A percentile compares a stretch with the other conserved stretches of the same genome.
Conservation (phyloP, 2,329 filamentous ascomycete genomes). For the Cladosporium phlei region DNA sequence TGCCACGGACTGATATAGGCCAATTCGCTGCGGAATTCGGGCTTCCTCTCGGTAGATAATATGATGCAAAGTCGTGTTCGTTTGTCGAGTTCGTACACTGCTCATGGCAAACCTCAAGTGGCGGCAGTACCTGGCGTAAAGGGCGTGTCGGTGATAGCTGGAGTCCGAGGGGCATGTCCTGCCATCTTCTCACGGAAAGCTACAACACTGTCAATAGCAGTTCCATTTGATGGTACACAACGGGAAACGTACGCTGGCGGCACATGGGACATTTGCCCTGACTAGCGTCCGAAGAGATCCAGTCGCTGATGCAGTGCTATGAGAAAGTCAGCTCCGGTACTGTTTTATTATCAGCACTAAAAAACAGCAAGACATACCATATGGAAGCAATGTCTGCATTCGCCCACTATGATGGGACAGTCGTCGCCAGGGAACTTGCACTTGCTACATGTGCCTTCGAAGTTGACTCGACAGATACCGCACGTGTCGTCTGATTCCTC, state of each 20-base stretch:
- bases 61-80: too few relatives aligned
- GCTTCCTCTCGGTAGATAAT: too few relatives aligned
- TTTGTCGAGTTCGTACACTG: too few relatives aligned
- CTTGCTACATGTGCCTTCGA: slow-evolving; percentile 94
- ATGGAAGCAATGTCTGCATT: slow-evolving; percentile 96
- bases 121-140: slow-evolving; percentile 6
- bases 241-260: slow-evolving; percentile 56
- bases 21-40: too few relatives aligned
- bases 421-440: slow-evolving; percentile 98
- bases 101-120: too few relatives aligned
- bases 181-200: slow-evolving; percentile 32
- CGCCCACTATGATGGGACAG: slow-evolving; percentile 88
- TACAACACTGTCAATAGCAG: not conserved
- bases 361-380: too few relatives aligned
- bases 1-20: too few relatives aligned
- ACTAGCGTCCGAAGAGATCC: slow-evolving; percentile 91
- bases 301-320: slow-evolving; percentile 90
- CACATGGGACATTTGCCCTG: slow-evolving; percentile 98
- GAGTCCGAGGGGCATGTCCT: slow-evolving; percentile 15
- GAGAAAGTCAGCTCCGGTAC: slow-evolving; percentile 17
- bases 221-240: not conserved
- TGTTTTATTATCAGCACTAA: not conserved
- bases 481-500: slow-evolving; percentile 82
- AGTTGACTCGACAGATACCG: slow-evolving; percentile 96
- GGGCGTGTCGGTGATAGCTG: slow-evolving; percentile 1